Evolutionary conservation across 768 basidiomycete genomes (phyloP).

Genomic region (Coprinopsis marcescibilis): DNA sequence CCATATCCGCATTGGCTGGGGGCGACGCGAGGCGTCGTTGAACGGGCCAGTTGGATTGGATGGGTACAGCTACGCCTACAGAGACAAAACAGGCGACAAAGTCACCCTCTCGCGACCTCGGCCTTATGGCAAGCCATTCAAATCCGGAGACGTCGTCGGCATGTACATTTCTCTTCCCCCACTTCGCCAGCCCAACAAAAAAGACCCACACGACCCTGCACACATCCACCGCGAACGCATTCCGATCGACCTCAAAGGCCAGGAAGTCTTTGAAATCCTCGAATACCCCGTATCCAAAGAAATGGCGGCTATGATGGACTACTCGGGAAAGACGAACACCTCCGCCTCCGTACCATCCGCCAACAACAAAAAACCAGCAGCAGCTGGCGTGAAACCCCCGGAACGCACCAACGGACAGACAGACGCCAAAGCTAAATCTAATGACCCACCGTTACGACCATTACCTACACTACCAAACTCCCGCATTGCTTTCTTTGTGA

Average conservation of each 20-base stretch:
- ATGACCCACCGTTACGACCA: conserved; percentile 46
- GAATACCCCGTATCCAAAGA: conserved; percentile 89
- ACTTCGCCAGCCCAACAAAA: conserved; percentile 46
- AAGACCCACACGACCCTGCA: conserved; percentile 75
- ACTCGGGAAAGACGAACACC: conserved; percentile 51
- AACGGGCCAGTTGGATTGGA: conserved; percentile 92
- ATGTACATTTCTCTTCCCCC: conserved; percentile 89
- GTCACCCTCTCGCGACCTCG: conserved; percentile 77
- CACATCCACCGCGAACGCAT: conserved; percentile 85
- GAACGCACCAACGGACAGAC: conserved; percentile 39
- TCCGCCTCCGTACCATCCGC: conserved; percentile 52
- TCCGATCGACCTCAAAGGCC: conserved; percentile 93
- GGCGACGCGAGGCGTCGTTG: conserved; percentile 84
- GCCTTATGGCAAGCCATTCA: conserved; percentile 69
- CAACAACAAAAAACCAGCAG: conserved; percentile 55
- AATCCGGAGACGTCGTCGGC: conserved; percentile 84
- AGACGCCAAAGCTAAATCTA: conserved; percentile 30
- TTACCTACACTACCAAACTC: conserved; percentile 69
- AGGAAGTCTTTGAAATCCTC: conserved; percentile 90
- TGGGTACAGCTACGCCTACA: conserved; percentile 86
- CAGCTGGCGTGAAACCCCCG: conserved; percentile 56
- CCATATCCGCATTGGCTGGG: conserved; percentile 90
- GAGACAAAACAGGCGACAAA: conserved; percentile 92
- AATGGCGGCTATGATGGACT: conserved; percentile 86
- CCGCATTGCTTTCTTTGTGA: conserved; percentile 84